Evolutionary conservation across 345 rosid species (phyloP).

Genomic region (Trapa bicornis): DNA sequence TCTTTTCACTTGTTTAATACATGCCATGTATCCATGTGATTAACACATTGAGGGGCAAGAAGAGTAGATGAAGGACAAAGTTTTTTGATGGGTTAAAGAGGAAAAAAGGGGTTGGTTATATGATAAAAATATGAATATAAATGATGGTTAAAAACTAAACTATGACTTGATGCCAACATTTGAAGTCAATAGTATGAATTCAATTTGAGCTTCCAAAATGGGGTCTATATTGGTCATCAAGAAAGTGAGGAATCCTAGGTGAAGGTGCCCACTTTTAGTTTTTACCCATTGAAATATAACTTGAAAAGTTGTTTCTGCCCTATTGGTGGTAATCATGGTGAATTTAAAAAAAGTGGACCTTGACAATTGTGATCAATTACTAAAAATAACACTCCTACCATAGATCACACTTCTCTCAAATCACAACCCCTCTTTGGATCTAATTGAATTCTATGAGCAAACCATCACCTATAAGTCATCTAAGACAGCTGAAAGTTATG

Average conservation of each 20-base stretch:
- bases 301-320: background rate
- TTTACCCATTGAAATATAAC: background rate
- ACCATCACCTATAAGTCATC: too few species aligned
- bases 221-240: slow-evolving; percentile 1
- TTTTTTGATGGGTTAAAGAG: too few species aligned
- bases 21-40: too few species aligned
- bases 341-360: background rate
- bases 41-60: too few species aligned
- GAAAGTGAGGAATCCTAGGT: slow-evolving; percentile 7
- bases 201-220: background rate
- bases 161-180: too few species aligned
- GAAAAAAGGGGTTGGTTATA: too few species aligned
- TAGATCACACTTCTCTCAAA: background rate
- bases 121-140: too few species aligned
- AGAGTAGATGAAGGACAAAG: too few species aligned
- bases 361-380: background rate
- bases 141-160: too few species aligned
- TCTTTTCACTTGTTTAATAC: too few species aligned
- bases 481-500: too few species aligned
- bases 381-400: background rate
- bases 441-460: background rate
- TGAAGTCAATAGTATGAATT: too few species aligned
- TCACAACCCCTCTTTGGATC: background rate
- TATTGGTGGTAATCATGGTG: background rate
- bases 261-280: background rate